A percentile compares a stretch with the other conserved stretches of the same genome.
Evolutionary conservation across 148 eudicot genomes (phyloP).

Genomic region (Heliosperma pusillum): DNA sequence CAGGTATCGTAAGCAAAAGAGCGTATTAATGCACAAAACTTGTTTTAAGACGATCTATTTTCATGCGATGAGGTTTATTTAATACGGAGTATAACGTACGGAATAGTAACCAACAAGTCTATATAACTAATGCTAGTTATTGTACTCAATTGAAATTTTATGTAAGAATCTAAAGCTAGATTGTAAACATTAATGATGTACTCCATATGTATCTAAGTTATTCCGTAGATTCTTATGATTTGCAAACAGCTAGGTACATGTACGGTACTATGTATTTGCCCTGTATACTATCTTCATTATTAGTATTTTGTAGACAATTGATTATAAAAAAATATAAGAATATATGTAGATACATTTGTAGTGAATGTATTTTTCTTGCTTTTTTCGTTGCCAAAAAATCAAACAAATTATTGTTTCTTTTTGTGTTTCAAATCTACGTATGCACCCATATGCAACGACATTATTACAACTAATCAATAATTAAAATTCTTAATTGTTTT

Average conservation of each 20-base stretch:
- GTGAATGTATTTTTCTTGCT: constrained; percentile 7
- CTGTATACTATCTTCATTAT: background rate
- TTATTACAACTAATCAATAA: constrained; percentile 17
- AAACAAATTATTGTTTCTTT: constrained; percentile 9
- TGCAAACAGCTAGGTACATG: constrained; percentile 20
- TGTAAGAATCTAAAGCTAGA: constrained; percentile 13
- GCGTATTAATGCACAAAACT: no score
- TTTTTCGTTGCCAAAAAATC: background rate
- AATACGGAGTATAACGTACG: no score
- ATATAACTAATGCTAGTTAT: background rate
- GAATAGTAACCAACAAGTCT: constrained; percentile 7
- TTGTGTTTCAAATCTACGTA: background rate
- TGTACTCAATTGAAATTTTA: constrained; percentile 5
- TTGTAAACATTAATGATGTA: constrained; percentile 4
- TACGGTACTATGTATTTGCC: constrained; percentile 26
- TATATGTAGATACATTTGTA: background rate
- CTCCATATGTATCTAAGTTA: background rate
- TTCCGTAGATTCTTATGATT: background rate
- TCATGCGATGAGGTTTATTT: no score
- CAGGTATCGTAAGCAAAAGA: no score
- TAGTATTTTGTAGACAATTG: background rate
- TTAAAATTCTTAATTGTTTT: background rate
- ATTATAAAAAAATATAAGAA: background rate
- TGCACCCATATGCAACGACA: constrained; percentile 24
- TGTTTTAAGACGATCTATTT: no score